These are phyloP conservation scores for Sugiyamaella pinicola DNA, from an alignment of 1,139 yeast species.

Conservation along the genomic window DNA sequence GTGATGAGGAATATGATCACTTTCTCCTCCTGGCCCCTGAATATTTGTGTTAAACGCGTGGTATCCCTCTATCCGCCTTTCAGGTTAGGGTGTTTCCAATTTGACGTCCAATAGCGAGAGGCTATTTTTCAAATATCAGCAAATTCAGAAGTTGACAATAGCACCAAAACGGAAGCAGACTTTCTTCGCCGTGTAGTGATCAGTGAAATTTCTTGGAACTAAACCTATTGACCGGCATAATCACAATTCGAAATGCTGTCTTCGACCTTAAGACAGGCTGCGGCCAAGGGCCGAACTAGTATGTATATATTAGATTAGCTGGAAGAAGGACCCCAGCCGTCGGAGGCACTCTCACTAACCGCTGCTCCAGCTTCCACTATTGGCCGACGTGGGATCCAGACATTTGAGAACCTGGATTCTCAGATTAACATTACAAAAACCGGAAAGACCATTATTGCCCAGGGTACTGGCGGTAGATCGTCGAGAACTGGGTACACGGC, in stretches of 20 bases:
- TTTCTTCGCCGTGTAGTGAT: too few relatives aligned
- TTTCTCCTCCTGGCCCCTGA: not conserved
- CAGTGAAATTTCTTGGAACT: not conserved
- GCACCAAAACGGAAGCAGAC: not conserved
- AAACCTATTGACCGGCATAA: not conserved
- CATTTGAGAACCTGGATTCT: conserved; percentile 46
- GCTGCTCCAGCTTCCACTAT: not conserved
- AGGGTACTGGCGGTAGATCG: conserved; percentile 78
- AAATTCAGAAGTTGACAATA: not conserved
- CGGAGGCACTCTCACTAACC: not conserved
- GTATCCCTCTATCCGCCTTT: not conserved
- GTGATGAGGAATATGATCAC: not conserved
- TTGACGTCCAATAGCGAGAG: conserved; percentile 17
- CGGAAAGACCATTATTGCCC: conserved; percentile 71
- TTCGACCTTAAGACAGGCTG: conserved; percentile 10
- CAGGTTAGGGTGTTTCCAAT: not conserved
- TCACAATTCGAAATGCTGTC: conserved; percentile 10
- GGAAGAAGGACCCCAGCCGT: conserved; percentile 1
- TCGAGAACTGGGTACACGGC: conserved; percentile 92
- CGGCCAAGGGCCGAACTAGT: not conserved
- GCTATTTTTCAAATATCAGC: conserved; percentile 17
- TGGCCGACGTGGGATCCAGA: conserved; percentile 35
- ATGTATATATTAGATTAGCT: not conserved
- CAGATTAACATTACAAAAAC: conserved; percentile 75
- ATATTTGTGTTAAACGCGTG: not conserved